Percentiles rank a stretch among this genome's conserved stretches.
Conservation (phyloP, 176 grass and related monocot genomes). For the Oryza glumipatula region DNA sequence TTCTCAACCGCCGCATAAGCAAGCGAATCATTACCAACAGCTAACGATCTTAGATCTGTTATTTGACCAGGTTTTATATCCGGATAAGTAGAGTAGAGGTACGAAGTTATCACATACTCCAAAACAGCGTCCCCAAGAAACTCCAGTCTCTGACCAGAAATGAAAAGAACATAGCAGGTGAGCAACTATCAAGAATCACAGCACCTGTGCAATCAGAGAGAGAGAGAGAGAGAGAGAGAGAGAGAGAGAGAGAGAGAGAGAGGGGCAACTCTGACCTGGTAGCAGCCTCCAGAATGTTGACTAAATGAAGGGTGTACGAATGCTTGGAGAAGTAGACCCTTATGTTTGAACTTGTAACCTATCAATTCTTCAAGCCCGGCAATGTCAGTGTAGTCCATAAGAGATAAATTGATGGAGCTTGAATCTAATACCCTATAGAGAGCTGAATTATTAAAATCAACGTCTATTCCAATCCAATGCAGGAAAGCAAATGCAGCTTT, state of each 20-base stretch:
- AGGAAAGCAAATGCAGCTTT: slow-evolving; percentile 90
- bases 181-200: slow-evolving; percentile 41
- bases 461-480: slow-evolving; percentile 78
- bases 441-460: slow-evolving; percentile 63
- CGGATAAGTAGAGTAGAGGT: slow-evolving; percentile 84
- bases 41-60: slow-evolving; percentile 87
- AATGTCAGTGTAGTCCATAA: slow-evolving; percentile 50
- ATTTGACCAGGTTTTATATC: slow-evolving; percentile 92
- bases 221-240: no score
- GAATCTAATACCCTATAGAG: slow-evolving; percentile 57
- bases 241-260: no score
- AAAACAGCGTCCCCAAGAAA: slow-evolving; percentile 97
- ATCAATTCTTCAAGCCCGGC: slow-evolving; percentile 72
- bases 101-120: slow-evolving; percentile 96
- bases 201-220: not conserved
- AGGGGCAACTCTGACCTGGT: slow-evolving; percentile 57
- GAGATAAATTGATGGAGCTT: slow-evolving; percentile 72
- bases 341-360: slow-evolving; percentile 67
- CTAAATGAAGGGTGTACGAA: slow-evolving; percentile 82
- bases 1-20: slow-evolving; percentile 67
- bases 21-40: slow-evolving; percentile 76
- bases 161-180: slow-evolving; percentile 42
- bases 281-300: slow-evolving; percentile 87
- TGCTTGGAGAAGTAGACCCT: slow-evolving; percentile 84
- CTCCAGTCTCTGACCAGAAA: slow-evolving; percentile 82